Percentiles rank a stretch among this genome's conserved stretches.
These are phyloP conservation scores for Citrullus amarus DNA, from an alignment of 306 rosid species.

Conservation along the genomic window DNA sequence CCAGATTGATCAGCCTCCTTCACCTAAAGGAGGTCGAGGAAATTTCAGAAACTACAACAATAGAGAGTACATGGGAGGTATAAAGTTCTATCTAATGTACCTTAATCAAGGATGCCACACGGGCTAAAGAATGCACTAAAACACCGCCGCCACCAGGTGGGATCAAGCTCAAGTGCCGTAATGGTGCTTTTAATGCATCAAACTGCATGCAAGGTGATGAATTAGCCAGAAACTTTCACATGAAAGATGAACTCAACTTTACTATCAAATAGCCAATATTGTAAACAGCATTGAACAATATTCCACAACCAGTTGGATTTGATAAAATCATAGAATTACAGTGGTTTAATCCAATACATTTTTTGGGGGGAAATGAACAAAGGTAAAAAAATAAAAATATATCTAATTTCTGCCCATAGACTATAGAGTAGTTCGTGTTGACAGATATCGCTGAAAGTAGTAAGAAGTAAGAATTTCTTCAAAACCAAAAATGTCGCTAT, in stretches of 20 bases:
- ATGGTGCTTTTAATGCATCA: constrained; percentile 55
- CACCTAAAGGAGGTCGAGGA: constrained; percentile 36
- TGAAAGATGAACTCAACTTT: not conserved
- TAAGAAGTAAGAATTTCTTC: not conserved
- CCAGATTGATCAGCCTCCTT: constrained; percentile 65
- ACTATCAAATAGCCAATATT: not conserved
- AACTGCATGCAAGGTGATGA: constrained; percentile 45
- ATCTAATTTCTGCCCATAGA: not conserved
- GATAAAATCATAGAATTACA: not conserved
- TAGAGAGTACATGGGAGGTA: not conserved
- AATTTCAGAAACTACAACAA: not conserved
- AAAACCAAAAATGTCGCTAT: not conserved
- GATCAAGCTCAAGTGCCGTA: constrained; percentile 62
- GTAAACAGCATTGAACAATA: not conserved
- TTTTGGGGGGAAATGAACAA: not conserved
- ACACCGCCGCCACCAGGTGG: constrained; percentile 85
- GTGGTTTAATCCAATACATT: not conserved
- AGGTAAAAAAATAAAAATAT: not conserved
- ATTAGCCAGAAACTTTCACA: constrained; percentile 19
- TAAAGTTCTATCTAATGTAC: constrained; percentile 24
- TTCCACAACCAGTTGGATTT: not conserved
- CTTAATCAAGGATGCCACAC: constrained; percentile 77
- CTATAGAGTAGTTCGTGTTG: not conserved
- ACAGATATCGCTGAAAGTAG: not conserved
- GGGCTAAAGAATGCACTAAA: constrained; percentile 68